Percentiles rank a stretch among this genome's conserved stretches.
phyloP scores from a whole-genome alignment of 768 basidiomycete species.

The Rhodotorula sphaerocarpa region DNA sequence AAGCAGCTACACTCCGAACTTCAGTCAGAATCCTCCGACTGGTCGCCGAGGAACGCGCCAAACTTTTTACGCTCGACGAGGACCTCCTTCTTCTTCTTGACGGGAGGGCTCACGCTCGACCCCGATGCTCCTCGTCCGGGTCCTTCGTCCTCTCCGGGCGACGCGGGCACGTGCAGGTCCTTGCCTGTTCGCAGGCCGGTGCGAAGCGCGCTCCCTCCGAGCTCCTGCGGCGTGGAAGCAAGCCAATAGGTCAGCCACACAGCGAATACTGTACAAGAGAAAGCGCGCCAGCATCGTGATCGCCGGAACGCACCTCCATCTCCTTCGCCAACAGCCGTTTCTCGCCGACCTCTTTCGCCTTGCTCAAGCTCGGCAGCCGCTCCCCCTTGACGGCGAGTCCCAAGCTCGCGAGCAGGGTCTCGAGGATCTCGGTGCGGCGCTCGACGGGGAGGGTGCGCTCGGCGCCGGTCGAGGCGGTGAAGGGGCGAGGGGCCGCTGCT shows the following conservation, averaged over 20 bases:
- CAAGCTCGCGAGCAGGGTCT: neutral
- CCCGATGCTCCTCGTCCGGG: accelerated
- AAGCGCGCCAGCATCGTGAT: neutral
- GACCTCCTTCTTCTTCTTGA: neutral
- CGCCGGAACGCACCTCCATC: slow-evolving; percentile 6
- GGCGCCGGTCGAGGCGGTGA: slow-evolving; percentile 16
- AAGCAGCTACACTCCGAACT: no score
- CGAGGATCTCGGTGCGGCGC: slow-evolving; percentile 12
- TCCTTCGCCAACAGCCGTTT: slow-evolving; percentile 3
- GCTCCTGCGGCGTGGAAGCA: slow-evolving; percentile 3
- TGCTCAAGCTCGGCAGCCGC: neutral
- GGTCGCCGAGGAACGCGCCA: slow-evolving; percentile 11
- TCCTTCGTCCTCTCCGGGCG: neutral
- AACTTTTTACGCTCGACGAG: slow-evolving; percentile 5
- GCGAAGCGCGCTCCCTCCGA: neutral
- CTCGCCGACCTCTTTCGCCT: slow-evolving; percentile 12
- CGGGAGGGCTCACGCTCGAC: neutral
- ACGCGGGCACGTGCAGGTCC: neutral
- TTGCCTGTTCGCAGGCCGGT: slow-evolving; percentile 20
- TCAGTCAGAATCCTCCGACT: slow-evolving; percentile 11
- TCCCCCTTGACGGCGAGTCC: neutral
- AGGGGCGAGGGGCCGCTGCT: slow-evolving; percentile 1
- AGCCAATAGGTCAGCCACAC: neutral
- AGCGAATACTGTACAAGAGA: neutral
- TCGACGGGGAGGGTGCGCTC: slow-evolving; percentile 4